phyloP scores from a whole-genome alignment of 805 yeast genomes.

The Zygosaccharomyces pseudorouxii region DNA sequence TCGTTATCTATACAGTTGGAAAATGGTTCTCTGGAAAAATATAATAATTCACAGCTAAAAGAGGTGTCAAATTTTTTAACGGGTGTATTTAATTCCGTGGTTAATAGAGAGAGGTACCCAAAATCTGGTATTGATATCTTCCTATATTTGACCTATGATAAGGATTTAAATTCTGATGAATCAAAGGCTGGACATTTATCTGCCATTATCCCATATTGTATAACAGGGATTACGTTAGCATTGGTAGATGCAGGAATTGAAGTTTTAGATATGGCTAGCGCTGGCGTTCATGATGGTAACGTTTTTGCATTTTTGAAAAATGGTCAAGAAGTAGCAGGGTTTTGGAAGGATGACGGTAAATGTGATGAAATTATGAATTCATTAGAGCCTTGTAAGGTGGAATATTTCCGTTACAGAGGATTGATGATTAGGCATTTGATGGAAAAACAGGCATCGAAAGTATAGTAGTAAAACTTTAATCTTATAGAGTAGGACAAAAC shows the following conservation, averaged over 20 bases:
- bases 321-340: conserved; percentile 55
- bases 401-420: conserved; percentile 21
- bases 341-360: conserved; percentile 46
- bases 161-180: conserved; percentile 31
- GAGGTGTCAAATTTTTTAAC: conserved; percentile 41
- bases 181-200: conserved; percentile 31
- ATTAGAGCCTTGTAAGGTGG: conserved; percentile 42
- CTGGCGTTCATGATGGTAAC: conserved; percentile 45
- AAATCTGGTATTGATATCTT: conserved; percentile 83
- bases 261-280: conserved; percentile 67
- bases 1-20: conserved; percentile 51
- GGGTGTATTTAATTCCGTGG: conserved; percentile 37
- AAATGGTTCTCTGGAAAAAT: conserved; percentile 33
- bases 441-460: conserved; percentile 7
- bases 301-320: conserved; percentile 52
- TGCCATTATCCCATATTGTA: conserved; percentile 39
- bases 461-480: background rate
- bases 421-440: conserved; percentile 20
- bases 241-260: conserved; percentile 83
- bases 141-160: conserved; percentile 50
- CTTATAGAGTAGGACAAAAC: background rate
- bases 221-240: conserved; percentile 54
- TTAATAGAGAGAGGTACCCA: conserved; percentile 67
- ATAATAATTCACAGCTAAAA: conserved; percentile 30
- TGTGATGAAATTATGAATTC: conserved; percentile 23